phyloP scores from a whole-genome alignment of 2,329 filamentous ascomycete species.

The Pseudocercospora fuligena region DNA sequence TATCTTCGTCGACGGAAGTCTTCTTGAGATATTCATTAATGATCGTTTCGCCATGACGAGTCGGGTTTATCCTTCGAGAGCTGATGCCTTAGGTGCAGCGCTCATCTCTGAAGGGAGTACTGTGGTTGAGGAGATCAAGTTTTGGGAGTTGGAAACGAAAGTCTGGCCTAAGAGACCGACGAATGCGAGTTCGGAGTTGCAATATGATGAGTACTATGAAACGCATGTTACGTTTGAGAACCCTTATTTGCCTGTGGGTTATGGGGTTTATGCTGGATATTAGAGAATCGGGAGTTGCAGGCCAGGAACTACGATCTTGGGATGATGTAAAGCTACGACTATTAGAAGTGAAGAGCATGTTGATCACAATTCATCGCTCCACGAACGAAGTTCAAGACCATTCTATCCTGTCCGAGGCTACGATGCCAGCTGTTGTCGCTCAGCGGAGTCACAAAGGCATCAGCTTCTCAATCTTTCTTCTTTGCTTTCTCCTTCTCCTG shows the following conservation, averaged over 20 bases:
- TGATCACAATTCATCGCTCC: too few relatives aligned
- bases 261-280: conserved; percentile 12
- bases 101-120: neutral
- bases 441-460: neutral
- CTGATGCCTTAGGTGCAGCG: conserved; percentile 11
- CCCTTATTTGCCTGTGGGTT: conserved; percentile 1
- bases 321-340: too few relatives aligned
- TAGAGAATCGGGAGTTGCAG: too few relatives aligned
- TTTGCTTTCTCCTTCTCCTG: neutral
- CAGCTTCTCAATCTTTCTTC: neutral
- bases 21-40: conserved; percentile 51
- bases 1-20: conserved; percentile 50
- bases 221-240: conserved; percentile 30
- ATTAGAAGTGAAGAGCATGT: too few relatives aligned
- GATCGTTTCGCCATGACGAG: conserved; percentile 44
- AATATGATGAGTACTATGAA: conserved; percentile 25
- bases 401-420: too few relatives aligned
- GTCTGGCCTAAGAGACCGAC: conserved; percentile 13
- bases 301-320: too few relatives aligned
- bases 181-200: conserved; percentile 11
- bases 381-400: too few relatives aligned
- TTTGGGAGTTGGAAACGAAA: conserved; percentile 14
- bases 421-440: too few relatives aligned
- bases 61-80: conserved; percentile 47
- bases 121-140: neutral